These are phyloP conservation scores for Rhizopus delemar DNA, from an alignment of 371 early-diverging fungal species.

Conservation along the genomic window DNA sequence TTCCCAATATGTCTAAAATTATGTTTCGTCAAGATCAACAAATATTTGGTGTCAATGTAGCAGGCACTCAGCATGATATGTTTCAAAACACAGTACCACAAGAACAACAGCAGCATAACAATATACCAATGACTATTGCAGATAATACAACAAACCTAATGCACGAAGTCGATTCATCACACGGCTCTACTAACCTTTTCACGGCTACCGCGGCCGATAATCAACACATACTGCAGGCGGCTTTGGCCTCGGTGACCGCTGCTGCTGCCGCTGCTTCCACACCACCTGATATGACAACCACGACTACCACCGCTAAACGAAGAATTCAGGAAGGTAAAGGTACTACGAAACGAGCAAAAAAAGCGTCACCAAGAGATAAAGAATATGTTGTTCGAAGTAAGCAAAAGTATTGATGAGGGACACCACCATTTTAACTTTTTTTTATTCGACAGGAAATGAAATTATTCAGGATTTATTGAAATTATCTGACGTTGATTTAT, in stretches of 20 bases:
- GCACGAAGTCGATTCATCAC: constrained; percentile 25
- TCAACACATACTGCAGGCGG: constrained; percentile 47
- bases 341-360: constrained; percentile 35
- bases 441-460: constrained; percentile 30
- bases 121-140: constrained; percentile 7
- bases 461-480: constrained; percentile 49
- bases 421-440: constrained; percentile 1
- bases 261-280: constrained; percentile 11
- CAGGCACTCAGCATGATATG: constrained; percentile 47
- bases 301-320: constrained; percentile 15
- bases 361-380: constrained; percentile 46
- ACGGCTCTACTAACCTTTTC: constrained; percentile 22
- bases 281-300: constrained; percentile 2
- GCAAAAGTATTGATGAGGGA: constrained; percentile 4
- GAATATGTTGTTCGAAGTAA: constrained; percentile 48
- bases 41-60: constrained; percentile 48
- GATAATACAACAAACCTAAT: constrained; percentile 9
- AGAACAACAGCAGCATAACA: constrained; percentile 2
- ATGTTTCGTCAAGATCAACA: constrained; percentile 55
- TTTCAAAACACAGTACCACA: constrained; percentile 8
- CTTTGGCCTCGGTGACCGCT: constrained; percentile 41
- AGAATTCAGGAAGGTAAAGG: constrained; percentile 21
- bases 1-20: constrained; percentile 49
- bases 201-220: constrained; percentile 32
- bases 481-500: constrained; percentile 44